Conservation (phyloP, 805 yeast species). For the Candida namnaoensis region DNA sequence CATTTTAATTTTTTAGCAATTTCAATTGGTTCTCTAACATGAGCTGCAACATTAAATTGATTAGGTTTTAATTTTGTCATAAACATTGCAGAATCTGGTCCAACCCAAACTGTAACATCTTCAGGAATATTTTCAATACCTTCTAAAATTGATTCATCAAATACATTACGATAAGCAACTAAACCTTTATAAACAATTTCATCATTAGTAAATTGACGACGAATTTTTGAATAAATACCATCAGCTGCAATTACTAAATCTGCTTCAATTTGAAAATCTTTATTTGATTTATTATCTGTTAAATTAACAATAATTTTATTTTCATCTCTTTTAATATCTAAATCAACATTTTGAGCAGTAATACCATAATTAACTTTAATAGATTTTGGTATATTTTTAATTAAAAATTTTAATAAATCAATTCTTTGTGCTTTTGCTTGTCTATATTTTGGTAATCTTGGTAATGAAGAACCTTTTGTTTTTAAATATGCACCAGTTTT, state of each 20-base stretch:
- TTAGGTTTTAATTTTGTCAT: conserved; percentile 7
- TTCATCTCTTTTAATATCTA: no score
- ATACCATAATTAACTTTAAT: not conserved
- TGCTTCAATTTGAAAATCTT: conserved; percentile 1
- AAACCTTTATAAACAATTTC: conserved; percentile 6
- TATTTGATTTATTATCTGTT: not conserved
- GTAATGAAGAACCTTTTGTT: not conserved
- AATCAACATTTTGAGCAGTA: not conserved
- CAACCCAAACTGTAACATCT: conserved; percentile 7
- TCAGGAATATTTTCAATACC: conserved; percentile 6
- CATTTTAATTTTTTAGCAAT: conserved; percentile 4
- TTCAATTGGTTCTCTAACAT: conserved; percentile 5
- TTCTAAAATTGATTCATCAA: conserved; percentile 3
- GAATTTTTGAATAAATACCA: conserved; percentile 9
- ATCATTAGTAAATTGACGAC: conserved; percentile 7
- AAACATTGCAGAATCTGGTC: conserved; percentile 3
- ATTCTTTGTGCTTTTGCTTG: conserved; percentile 7
- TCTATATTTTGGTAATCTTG: not conserved
- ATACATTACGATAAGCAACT: conserved; percentile 9
- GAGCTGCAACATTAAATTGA: conserved; percentile 8
- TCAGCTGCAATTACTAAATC: conserved; percentile 8
- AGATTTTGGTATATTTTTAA: conserved; percentile 3
- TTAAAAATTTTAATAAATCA: conserved; percentile 3
- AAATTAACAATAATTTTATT: no score
- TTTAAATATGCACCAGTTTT: conserved; percentile 6